Base-by-base conservation (phyloP, 768 basidiomycete genomes). In the Neoboletus subvelutipes region DNA sequence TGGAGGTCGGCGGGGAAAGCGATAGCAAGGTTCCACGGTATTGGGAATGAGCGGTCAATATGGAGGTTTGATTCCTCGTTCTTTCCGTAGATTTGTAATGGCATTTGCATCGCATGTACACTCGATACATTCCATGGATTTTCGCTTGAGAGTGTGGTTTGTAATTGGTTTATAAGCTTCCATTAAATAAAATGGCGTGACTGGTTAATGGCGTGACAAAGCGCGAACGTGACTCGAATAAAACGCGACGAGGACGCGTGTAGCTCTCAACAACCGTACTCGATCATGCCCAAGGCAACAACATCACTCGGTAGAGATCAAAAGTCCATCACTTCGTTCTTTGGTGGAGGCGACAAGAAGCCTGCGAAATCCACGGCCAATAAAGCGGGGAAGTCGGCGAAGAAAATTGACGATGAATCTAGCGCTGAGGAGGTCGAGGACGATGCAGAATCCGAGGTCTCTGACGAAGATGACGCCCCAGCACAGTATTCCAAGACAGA, bases 11-110 rank as follows among this genome's bases (percentile, higher is more conserved):
- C 3, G 81, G 78, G 15, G 84, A 86, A 56, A 75, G 73, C 52
- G 87, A 87, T 28, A 77, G 68, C 62, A 91, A 92, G 72, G 73
- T 84, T 40, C 77, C 84, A 48, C 76, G 89, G 61, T 92, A 88
- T 64, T 92, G 89, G 89, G 90, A 93, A 75, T 92, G 51, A 73
- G 51, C 36, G 34, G 37, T 48, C 22, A 3, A 12, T 17, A 28
- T 37, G 29, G 24, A 29, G 8, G 17, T 10, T 52, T 40, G 37
- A 10, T 28, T 47, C 3, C 39, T 40, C 4, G 10, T 17, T 54
- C 15, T 37, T 45, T 36, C 36, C 6, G n/a, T 57, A 49, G 60
- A 29, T 50, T 56, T 47, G 47, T 59, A 45, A 52, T 55, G 22
- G 33, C 29, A 24, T 47, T 18, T 50, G 41, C 48, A 52, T 40